Base-by-base conservation (phyloP, 1,139 yeast genomes). In the Pichia cactophila region DNA sequence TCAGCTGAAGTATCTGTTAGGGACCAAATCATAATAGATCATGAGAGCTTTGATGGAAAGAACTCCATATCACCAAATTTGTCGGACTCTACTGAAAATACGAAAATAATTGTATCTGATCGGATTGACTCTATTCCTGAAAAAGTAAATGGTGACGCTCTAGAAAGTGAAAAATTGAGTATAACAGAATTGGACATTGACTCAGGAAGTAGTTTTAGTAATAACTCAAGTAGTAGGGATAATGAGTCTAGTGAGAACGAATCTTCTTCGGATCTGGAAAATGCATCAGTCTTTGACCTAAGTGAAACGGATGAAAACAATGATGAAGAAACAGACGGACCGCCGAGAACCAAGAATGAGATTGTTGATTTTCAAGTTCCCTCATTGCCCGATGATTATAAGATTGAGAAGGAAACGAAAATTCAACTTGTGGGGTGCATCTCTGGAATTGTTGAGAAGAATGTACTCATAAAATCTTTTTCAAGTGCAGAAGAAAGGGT, bases 401-500 rank as follows among this genome's bases (percentile, higher is more conserved):
- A 59, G 8, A 72, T 90, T 26, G 77, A 77, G 0, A 75, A 70
- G 20, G 68, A 70, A 16, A 81, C 90, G 1, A 83, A 85, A 0
- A 77, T 92, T 16, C 87, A 86, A 56, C 75, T 73, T 36, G 74
- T 90, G 17, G 98, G 98, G 3, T 71, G 69, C n/a, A 71, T 92
- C 8, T 73, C 77, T 11, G 82, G 83, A 0, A 70, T 85, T 8
- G 89, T 88, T 2, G 96, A 86, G 43, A 75, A 74, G 49, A 82
- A 86, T 49, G 75, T 87, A 4, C 76, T 94, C 12, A 73, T 94
- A 36, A 80, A 80, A 56, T 94, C 96, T 0, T 68, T 70, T n/a
- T 68, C 76, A 1, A 86, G 97, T 1, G 97, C 95, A 3, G 97
- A 92, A 59, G 86, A 83, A 62, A 70, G 92, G 42, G 85, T 90